Conservation (phyloP, 2,329 filamentous ascomycete species). For the Ramularia collo-cygni region DNA sequence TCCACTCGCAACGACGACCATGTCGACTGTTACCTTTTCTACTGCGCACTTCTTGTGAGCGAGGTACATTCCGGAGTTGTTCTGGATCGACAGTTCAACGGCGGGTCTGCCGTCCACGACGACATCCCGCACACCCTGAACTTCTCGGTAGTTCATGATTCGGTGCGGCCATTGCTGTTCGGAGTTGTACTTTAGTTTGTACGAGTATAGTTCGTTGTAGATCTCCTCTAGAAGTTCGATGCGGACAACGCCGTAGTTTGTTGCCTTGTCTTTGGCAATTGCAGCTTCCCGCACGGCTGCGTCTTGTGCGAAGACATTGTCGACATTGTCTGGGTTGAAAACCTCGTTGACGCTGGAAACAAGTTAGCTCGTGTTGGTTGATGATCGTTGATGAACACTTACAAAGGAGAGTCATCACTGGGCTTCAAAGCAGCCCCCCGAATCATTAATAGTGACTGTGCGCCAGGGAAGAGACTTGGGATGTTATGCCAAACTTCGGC, state of each 20-base stretch:
- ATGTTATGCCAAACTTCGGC: conserved; percentile 94
- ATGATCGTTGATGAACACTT: conserved; percentile 46
- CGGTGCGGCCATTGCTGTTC: conserved; percentile 73
- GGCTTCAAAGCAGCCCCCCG: conserved; percentile 76
- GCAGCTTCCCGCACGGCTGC: conserved; percentile 54
- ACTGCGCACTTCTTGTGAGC: conserved; percentile 28
- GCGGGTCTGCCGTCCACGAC: conserved; percentile 32
- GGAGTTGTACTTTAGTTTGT: conserved; percentile 64
- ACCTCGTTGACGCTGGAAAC: conserved; percentile 71
- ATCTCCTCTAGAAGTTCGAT: conserved; percentile 84
- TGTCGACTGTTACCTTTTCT: conserved; percentile 67
- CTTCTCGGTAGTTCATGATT: conserved; percentile 63
- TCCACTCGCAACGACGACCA: conserved; percentile 80
- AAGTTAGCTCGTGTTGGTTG: conserved; percentile 39
- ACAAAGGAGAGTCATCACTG: conserved; percentile 89
- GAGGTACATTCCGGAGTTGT: conserved; percentile 38
- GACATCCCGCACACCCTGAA: conserved; percentile 48
- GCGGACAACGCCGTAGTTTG: conserved; percentile 92
- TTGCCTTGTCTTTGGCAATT: conserved; percentile 66
- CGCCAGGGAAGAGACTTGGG: conserved; percentile 73
- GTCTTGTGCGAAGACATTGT: conserved; percentile 64
- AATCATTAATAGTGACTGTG: conserved; percentile 71
- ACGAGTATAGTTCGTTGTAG: conserved; percentile 81
- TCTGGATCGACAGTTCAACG: conserved; percentile 56
- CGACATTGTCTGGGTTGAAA: conserved; percentile 82